These are phyloP conservation scores for Fusarium sp. DNA, from an alignment of 2,329 filamentous ascomycete species.

Conservation along the genomic window DNA sequence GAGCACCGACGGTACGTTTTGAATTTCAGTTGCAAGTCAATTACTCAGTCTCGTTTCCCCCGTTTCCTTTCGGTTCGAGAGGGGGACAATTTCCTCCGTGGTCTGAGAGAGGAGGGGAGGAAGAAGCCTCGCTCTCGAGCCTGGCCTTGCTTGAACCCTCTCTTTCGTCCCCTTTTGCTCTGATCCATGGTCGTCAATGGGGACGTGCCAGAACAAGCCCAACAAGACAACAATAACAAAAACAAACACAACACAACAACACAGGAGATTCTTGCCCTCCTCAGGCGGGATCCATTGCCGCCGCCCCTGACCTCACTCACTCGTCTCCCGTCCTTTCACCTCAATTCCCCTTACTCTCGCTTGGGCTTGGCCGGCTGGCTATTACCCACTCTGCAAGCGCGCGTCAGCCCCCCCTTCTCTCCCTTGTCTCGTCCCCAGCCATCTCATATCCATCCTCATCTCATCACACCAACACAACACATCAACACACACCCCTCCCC, in stretches of 20 bases:
- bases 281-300: slow-evolving; percentile 23
- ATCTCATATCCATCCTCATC: slow-evolving; percentile 32
- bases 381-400: slow-evolving; percentile 38
- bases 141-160: neutral
- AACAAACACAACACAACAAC: slow-evolving; percentile 26
- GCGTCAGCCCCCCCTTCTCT: slow-evolving; percentile 26
- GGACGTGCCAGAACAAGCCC: slow-evolving; percentile 6
- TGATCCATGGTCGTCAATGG: slow-evolving; percentile 18
- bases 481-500: slow-evolving; percentile 29
- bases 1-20: slow-evolving; percentile 62
- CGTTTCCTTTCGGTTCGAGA: neutral
- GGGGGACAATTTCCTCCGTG: neutral
- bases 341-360: slow-evolving; percentile 7
- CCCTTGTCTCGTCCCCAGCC: slow-evolving; percentile 31
- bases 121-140: neutral
- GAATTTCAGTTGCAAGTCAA: slow-evolving; percentile 2
- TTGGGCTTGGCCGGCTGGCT: slow-evolving; percentile 25
- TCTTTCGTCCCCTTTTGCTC: neutral
- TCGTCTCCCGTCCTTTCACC: neutral
- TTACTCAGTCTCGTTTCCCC: slow-evolving; percentile 13
- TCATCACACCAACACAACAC: slow-evolving; percentile 20
- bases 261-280: slow-evolving; percentile 7
- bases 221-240: slow-evolving; percentile 6
- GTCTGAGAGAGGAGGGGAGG: neutral
- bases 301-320: slow-evolving; percentile 26